Evolutionary conservation across 805 yeast genomes (phyloP).

Genomic region (Yamadazyma laniorum): DNA sequence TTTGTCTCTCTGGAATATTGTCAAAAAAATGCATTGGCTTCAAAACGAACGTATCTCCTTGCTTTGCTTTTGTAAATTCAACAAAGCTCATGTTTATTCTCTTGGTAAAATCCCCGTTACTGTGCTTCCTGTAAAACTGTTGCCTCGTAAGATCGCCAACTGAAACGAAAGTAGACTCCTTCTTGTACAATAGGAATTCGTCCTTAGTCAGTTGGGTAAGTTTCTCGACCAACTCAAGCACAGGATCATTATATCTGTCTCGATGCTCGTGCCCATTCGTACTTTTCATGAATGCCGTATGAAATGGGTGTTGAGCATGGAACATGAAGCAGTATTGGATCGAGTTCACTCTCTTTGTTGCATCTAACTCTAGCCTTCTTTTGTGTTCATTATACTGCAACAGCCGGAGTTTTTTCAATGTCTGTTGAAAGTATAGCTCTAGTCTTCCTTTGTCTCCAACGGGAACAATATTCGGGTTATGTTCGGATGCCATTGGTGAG

Average conservation of each 20-base stretch:
- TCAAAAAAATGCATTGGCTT: too few species aligned
- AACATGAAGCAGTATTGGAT: slow-evolving; percentile 19
- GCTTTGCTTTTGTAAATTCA: background rate
- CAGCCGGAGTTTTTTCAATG: slow-evolving; percentile 1
- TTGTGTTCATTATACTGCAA: background rate
- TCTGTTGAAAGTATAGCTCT: background rate
- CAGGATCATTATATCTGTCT: slow-evolving; percentile 10
- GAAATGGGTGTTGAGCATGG: slow-evolving; percentile 16
- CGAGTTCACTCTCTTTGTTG: background rate
- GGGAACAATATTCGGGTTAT: background rate
- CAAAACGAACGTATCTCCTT: too few species aligned
- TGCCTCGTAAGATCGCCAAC: background rate
- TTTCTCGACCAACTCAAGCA: slow-evolving; percentile 16
- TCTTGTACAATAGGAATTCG: slow-evolving; percentile 16
- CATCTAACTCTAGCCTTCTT: background rate
- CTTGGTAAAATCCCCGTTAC: background rate
- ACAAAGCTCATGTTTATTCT: background rate
- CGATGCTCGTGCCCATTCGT: background rate
- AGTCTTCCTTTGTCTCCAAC: background rate
- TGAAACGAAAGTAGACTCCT: slow-evolving; percentile 7
- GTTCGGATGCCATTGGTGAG: background rate
- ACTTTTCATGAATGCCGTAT: slow-evolving; percentile 1
- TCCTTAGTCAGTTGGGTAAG: slow-evolving; percentile 17
- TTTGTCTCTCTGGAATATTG: background rate
- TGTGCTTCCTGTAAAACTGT: background rate